These are phyloP conservation scores for Geotrichum restrictum DNA, from an alignment of 1,139 yeast species.

Conservation along the genomic window DNA sequence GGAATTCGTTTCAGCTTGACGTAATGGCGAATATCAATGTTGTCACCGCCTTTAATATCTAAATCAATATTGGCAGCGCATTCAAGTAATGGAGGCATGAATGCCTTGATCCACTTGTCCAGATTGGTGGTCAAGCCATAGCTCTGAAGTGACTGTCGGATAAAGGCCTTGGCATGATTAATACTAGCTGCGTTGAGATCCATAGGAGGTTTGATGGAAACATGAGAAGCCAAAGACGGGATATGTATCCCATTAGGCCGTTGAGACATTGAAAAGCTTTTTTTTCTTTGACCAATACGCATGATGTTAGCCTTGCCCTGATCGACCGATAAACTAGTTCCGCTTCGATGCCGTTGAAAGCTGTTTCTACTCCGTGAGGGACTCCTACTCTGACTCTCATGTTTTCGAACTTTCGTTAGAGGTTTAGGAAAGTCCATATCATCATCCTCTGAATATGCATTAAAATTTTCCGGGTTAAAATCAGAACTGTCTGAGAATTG, in stretches of 20 bases:
- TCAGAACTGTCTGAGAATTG: constrained; percentile 12
- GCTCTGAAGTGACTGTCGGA: constrained; percentile 66
- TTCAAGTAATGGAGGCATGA: constrained; percentile 46
- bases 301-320: constrained; percentile 25
- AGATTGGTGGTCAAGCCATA: constrained; percentile 53
- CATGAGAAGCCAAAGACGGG: constrained; percentile 17
- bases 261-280: constrained; percentile 24
- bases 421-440: constrained; percentile 13
- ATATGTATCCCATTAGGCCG: constrained; percentile 14
- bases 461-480: constrained; percentile 1
- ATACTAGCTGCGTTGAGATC: constrained; percentile 44
- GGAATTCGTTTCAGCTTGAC: constrained; percentile 78
- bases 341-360: constrained; percentile 30
- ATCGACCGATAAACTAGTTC: constrained; percentile 27
- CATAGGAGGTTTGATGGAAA: constrained; percentile 19
- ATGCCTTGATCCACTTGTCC: constrained; percentile 53
- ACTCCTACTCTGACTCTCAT: constrained; percentile 17
- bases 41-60: constrained; percentile 60
- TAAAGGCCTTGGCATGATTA: constrained; percentile 44
- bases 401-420: constrained; percentile 9
- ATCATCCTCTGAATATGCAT: constrained; percentile 16
- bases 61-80: constrained; percentile 50
- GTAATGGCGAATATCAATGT: constrained; percentile 80
- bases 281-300: constrained; percentile 31
- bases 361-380: constrained; percentile 16